These are phyloP conservation scores for Calocera cornea DNA, from an alignment of 768 basidiomycete genomes.

Conservation along the genomic window DNA sequence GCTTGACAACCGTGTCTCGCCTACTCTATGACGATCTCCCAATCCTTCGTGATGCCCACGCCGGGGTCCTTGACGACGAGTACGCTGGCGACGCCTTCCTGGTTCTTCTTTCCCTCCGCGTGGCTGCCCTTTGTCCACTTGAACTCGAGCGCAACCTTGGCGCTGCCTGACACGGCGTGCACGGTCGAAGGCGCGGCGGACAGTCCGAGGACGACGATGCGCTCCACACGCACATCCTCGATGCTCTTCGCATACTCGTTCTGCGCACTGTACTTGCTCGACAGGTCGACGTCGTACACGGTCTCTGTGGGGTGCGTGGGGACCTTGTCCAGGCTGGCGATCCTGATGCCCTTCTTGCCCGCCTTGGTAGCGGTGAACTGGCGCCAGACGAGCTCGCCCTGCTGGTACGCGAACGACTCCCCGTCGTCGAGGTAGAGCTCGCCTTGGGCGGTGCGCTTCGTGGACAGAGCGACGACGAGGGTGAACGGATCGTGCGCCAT, in stretches of 20 bases:
- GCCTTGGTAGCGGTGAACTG: constrained; percentile 40
- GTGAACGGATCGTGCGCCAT: constrained; percentile 93
- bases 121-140: constrained; percentile 48
- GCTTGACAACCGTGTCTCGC: constrained; percentile 1
- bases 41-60: constrained; percentile 23
- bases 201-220: constrained; percentile 67
- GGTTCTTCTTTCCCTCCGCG: constrained; percentile 36
- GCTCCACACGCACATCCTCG: constrained; percentile 62
- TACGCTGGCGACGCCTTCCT: constrained; percentile 48
- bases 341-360: constrained; percentile 28
- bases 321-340: constrained; percentile 43
- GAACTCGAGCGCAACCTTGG: constrained; percentile 46
- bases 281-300: constrained; percentile 38
- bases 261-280: constrained; percentile 32
- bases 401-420: constrained; percentile 56
- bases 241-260: constrained; percentile 63
- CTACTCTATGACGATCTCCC: constrained; percentile 26
- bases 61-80: constrained; percentile 43
- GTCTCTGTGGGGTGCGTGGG: constrained; percentile 31
- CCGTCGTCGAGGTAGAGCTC: constrained; percentile 96
- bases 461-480: constrained; percentile 59
- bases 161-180: constrained; percentile 29
- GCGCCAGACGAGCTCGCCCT: constrained; percentile 77
- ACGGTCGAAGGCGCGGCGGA: constrained; percentile 47
- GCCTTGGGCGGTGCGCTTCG: constrained; percentile 46